phyloP scores from a whole-genome alignment of 495 filamentous ascomycete species.

The Stereocaulon alpinum region DNA sequence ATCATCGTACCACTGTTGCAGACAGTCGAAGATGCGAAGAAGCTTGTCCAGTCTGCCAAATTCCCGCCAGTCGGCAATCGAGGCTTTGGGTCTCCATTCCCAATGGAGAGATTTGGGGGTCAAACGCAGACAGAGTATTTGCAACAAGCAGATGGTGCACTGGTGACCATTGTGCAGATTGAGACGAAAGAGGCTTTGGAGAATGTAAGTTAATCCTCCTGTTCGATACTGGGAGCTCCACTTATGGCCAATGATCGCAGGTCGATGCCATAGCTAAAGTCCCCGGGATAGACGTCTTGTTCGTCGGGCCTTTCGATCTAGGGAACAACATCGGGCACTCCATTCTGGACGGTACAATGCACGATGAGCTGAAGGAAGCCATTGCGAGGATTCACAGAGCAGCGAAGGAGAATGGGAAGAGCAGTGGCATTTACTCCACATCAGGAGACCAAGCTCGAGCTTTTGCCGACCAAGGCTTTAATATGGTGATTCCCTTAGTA shows the following conservation, averaged over 20 bases:
- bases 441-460: constrained; percentile 49
- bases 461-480: constrained; percentile 58
- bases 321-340: constrained; percentile 67
- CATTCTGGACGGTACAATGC: constrained; percentile 49
- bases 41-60: constrained; percentile 49
- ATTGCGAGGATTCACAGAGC: constrained; percentile 52
- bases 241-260: constrained; percentile 13
- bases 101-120: constrained; percentile 49
- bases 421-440: constrained; percentile 61
- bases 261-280: constrained; percentile 64
- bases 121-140: constrained; percentile 54
- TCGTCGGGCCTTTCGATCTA: constrained; percentile 71
- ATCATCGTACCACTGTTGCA: constrained; percentile 56
- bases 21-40: constrained; percentile 51
- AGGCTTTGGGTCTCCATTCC: constrained; percentile 54
- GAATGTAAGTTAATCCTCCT: constrained; percentile 26
- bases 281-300: constrained; percentile 60
- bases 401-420: constrained; percentile 53
- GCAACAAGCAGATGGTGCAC: constrained; percentile 58
- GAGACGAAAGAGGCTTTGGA: constrained; percentile 68
- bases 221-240: neutral
- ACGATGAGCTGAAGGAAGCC: constrained; percentile 52
- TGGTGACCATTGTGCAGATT: constrained; percentile 71
- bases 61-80: constrained; percentile 51
- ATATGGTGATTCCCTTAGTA: constrained; percentile 48